Base-by-base conservation (phyloP, 805 yeast genomes). In the Pichia pseudocactophila region DNA sequence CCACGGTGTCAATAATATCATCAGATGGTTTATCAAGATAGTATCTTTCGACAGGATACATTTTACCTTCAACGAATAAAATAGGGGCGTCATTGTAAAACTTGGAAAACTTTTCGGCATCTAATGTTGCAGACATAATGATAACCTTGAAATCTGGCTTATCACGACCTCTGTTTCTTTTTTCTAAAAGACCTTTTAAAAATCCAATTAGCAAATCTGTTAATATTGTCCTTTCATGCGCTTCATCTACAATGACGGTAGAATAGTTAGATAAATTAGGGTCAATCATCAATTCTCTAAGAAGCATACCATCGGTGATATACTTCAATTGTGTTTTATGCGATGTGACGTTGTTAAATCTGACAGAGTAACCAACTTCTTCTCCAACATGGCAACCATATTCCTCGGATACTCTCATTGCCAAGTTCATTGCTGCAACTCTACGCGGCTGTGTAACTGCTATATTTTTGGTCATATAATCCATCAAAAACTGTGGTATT, bases 401-500 rank as follows among this genome's bases (percentile, higher is more conserved):
- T 62, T 90, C 98, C 51, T 85, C 86, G 12, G 96, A 78, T 4
- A 90, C 98, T 65, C 98, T 80, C 22, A 82, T 74, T 0, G 97
- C 97, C 58, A 90, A 71, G 47, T 88, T 87, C 39, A 92, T 86
- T 2, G 98, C 98, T 3, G 98, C 97, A 31, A 90, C 98, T 57
- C 97, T 74, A 65, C 98, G 81, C 1, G 98, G 98, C 65, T 90
- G 97, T 0, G 98, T 89, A 7, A 92, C 90, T 0, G 95, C 97
- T 17, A 90, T 79, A 12, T 45, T 44, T 46, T 76, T 77, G 16
- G 63, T 61, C 30, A 62, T 57, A 37, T 64, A 62, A 0, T 76
- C 72, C 63, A 84, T 74, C n/a, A 90, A 58, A 50, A 90, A 81
- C 58, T 90, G 97, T 0, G 98, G 97, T 37, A 90, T 80, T 65